phyloP scores from a whole-genome alignment of 805 yeast species.

The Cyberlindnera nakhonratchasimensis region DNA sequence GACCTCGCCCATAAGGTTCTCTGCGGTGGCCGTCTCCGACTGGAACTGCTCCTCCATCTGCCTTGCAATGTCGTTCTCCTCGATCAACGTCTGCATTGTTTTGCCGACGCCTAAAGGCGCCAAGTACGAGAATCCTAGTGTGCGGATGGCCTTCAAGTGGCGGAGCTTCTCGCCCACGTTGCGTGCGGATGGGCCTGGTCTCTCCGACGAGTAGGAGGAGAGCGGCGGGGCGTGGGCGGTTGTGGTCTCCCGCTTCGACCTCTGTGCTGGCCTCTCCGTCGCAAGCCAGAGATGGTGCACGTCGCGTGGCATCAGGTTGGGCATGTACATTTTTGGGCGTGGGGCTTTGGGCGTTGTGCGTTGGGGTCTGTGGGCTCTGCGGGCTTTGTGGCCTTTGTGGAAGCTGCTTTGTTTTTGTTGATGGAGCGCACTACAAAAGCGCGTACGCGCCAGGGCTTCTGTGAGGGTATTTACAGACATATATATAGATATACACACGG shows the following conservation, averaged over 20 bases:
- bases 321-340: constrained; percentile 40
- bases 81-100: constrained; percentile 43
- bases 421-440: too few species aligned
- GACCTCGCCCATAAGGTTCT: constrained; percentile 31
- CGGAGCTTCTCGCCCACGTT: constrained; percentile 16
- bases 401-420: not conserved
- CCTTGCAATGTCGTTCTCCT: constrained; percentile 28
- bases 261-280: constrained; percentile 6
- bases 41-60: constrained; percentile 28
- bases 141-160: constrained; percentile 33
- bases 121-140: constrained; percentile 45
- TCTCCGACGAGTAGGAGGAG: constrained; percentile 50
- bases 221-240: constrained; percentile 46
- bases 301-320: constrained; percentile 43
- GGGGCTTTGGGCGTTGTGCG: not conserved
- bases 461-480: not conserved
- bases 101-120: constrained; percentile 58
- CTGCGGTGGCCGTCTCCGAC: constrained; percentile 23
- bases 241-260: not conserved
- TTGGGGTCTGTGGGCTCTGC: not conserved
- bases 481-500: not conserved
- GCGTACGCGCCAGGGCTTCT: too few species aligned
- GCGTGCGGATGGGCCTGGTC: constrained; percentile 32
- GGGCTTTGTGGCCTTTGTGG: not conserved
- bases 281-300: constrained; percentile 43